A percentile compares a stretch with the other conserved stretches of the same genome.
Conservation (phyloP, 768 basidiomycete species). For the Lentinula edodes region DNA sequence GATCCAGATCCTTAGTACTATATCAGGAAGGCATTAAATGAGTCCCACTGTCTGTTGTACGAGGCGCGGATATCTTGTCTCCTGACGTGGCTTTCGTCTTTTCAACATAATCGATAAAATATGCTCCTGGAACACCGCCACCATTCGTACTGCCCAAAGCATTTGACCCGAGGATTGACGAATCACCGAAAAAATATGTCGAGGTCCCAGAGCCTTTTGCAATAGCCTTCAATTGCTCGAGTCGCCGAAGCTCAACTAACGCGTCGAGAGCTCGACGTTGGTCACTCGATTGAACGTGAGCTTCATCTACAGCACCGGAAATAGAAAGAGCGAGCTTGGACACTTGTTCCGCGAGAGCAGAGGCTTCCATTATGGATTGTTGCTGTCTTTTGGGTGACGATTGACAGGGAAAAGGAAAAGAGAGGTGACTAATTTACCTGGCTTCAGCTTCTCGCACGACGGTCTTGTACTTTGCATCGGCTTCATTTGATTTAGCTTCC, state of each 20-base stretch:
- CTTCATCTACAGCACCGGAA: conserved; percentile 20
- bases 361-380: conserved; percentile 40
- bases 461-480: conserved; percentile 43
- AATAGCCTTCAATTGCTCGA: conserved; percentile 50
- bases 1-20: not conserved
- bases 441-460: not conserved
- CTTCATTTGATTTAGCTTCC: conserved; percentile 47
- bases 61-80: not conserved
- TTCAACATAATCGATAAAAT: conserved; percentile 44
- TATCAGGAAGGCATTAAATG: not conserved
- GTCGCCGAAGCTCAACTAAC: conserved; percentile 42
- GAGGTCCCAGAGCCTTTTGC: conserved; percentile 43
- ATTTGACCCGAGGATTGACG: conserved; percentile 13
- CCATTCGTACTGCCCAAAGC: conserved; percentile 12
- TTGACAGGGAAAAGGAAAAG: conserved; percentile 4
- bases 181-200: conserved; percentile 54
- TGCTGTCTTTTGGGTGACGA: conserved; percentile 23
- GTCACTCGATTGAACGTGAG: conserved; percentile 24
- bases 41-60: not conserved
- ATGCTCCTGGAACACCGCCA: conserved; percentile 23
- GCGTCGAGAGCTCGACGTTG: conserved; percentile 33
- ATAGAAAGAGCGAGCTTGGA: conserved; percentile 38
- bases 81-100: conserved; percentile 29
- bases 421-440: conserved; percentile 11
- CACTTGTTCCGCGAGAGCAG: conserved; percentile 44